Conservation (phyloP, 1,139 yeast species). For the Blastobotrys serpentis region DNA sequence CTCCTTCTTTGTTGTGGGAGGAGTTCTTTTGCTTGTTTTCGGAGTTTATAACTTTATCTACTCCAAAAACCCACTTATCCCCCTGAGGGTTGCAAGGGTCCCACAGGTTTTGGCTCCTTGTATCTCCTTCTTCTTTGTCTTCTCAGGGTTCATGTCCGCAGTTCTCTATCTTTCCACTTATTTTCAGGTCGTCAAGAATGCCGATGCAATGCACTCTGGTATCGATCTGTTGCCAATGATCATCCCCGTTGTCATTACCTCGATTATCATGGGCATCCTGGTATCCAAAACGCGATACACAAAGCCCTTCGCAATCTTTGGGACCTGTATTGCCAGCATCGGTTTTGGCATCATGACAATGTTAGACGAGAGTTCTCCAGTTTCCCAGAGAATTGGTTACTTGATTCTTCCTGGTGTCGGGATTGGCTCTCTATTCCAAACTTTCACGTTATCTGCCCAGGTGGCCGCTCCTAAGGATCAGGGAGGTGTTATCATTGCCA, state of each 20-base stretch:
- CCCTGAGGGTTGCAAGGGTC: slow-evolving; percentile 41
- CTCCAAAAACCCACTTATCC: slow-evolving; percentile 49
- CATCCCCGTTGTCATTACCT: slow-evolving; percentile 50
- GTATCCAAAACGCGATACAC: slow-evolving; percentile 49
- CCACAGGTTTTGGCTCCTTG: slow-evolving; percentile 40
- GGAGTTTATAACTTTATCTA: slow-evolving; percentile 49
- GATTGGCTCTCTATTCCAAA: slow-evolving; percentile 55
- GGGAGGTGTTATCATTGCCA: slow-evolving; percentile 53
- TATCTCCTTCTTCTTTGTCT: slow-evolving; percentile 42
- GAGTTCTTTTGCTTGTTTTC: slow-evolving; percentile 43
- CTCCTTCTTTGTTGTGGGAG: slow-evolving; percentile 53
- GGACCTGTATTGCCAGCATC: slow-evolving; percentile 46
- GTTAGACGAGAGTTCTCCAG: slow-evolving; percentile 34
- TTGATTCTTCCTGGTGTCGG: slow-evolving; percentile 55
- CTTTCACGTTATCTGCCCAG: slow-evolving; percentile 53
- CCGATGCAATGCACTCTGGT: slow-evolving; percentile 57
- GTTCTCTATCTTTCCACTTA: slow-evolving; percentile 52
- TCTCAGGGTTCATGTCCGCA: slow-evolving; percentile 47
- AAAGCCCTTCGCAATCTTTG: slow-evolving; percentile 49
- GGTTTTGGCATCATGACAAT: slow-evolving; percentile 54
- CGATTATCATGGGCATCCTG: slow-evolving; percentile 48
- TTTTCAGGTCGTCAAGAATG: slow-evolving; percentile 53
- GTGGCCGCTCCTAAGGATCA: slow-evolving; percentile 51
- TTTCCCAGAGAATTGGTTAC: slow-evolving; percentile 46
- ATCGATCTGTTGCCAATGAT: slow-evolving; percentile 55